Base-by-base conservation (phyloP, 352 stramenopile genomes). In the Hyaloperonospora brassicae region DNA sequence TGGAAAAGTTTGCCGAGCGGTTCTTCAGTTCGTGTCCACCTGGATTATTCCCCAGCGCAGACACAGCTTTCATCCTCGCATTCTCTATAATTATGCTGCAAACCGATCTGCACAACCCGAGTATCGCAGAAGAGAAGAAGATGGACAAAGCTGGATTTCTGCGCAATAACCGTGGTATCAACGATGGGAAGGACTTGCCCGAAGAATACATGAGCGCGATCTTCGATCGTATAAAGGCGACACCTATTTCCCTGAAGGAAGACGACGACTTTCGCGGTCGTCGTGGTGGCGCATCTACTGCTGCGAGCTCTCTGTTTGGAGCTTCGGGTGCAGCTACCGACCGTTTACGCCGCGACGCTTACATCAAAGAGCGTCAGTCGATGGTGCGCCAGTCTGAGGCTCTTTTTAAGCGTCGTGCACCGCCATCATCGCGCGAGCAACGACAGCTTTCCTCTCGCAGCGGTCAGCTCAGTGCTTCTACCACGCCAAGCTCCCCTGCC, bases 1-100 rank as follows among this genome's bases (percentile, higher is more conserved):
- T 99, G 95, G 97, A 99, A 64, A 98, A 98, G 60, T 99, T 99
- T 72, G 96, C 97, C 1, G 95, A 98, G 66, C 79, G 78, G 0
- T 93, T 75, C 47, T 85, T 83, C 34, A 79, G 96, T 68, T 41
- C 66, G 55, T 72, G 84, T 84, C 54, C 74, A 2, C 66, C 75
- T 5, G 79, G 73, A 5, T 65, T 98, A 1, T 98, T 99, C 63
- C 79, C 89, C 12, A 97, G 85, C 30, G 93, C 95, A 12, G 97
- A 99, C 64, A 98, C 95, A 4, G 97, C 96, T 2, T 99, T 99
- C 61, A 98, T 99, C 62, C 66, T 99, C 31, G 93, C 88, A 11
- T 99, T 99, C 41, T 88, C 78, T 46, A 90, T 93, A 45, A 90
- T 93, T 35, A 77, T 93, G 78, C 53, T 93, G 17, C 79, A 93